Evolutionary conservation across 2,329 filamentous ascomycete species (phyloP).

Genomic region (Xylaria sp.): DNA sequence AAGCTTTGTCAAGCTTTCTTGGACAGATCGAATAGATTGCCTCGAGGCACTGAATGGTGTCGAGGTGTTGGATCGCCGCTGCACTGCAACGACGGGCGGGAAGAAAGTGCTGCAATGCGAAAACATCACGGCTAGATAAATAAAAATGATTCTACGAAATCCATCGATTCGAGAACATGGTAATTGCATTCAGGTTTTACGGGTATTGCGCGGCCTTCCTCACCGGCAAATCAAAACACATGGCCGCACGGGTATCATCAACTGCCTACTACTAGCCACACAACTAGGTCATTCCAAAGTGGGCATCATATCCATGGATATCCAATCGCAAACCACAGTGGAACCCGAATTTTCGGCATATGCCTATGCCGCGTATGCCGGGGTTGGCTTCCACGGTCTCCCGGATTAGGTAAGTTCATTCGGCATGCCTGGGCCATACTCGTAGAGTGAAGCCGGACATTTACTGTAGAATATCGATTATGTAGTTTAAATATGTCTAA

Average conservation of each 20-base stretch:
- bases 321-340: no score
- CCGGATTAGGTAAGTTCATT: no score
- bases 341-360: no score
- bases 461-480: no score
- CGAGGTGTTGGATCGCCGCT: slow-evolving; percentile 22
- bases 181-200: slow-evolving; percentile 17
- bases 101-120: slow-evolving; percentile 13
- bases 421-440: no score
- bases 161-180: slow-evolving; percentile 5
- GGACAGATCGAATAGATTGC: slow-evolving; percentile 26
- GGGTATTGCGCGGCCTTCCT: slow-evolving; percentile 25
- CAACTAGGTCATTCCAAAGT: not conserved
- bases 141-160: slow-evolving; percentile 13
- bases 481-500: no score
- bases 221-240: slow-evolving; percentile 20
- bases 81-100: slow-evolving; percentile 27
- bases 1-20: slow-evolving; percentile 36
- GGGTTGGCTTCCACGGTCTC: no score
- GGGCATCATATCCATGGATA: not conserved
- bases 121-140: slow-evolving; percentile 16
- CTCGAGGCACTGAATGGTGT: slow-evolving; percentile 2
- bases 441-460: no score
- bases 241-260: not conserved
- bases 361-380: no score
- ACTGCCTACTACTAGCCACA: not conserved